Evolutionary conservation across 2,329 filamentous ascomycete genomes (phyloP), one percentile per base, ranked within the genome.

Genomic region (Onygenales sp.): DNA sequence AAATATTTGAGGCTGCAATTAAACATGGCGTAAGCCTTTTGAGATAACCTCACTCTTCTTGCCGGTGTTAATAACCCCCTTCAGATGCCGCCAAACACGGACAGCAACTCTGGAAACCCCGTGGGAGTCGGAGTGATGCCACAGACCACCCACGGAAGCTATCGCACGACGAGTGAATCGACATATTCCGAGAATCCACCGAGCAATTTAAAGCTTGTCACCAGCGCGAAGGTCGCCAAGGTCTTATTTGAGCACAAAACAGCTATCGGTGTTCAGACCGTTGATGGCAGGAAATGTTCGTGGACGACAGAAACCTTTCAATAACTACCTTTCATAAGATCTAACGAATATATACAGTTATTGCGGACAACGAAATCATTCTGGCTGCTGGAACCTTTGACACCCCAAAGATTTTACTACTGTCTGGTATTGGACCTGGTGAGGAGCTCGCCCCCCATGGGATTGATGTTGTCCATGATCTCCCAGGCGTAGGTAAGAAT

Each of bases 361-460:
- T 71, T 53, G 78, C 85, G 34, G 83, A 80, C 61, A 76, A 74
- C 58, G 88, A 92, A 73, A 88, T 83, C 42, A 82, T 90, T 59
- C 78, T 90, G 58, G 83, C 77, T 65, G 86, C 84, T 17, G 86
- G 86, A 59, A 84, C 86, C 52, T 78, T 89, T 56, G 85, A 89
- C 68, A 88, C 86, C 0, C 86, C 86, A 32, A 81, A 85, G 21
- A 67, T 81, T 52, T 73, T 81, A 63, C 68, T 77, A 43, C 64
- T 79, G 21, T 73, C 73, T 14, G 62, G 65, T 2, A 61, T 72
- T 2, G 77, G 79, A 0, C 71, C 74, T 0, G 72, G 76, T 31
- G 71, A 66, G 7, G 65, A 75, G 5, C 65, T 74, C 2, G 51
- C 58, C 13, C 72, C 74, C 2, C 71, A 78, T 13, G 70, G 74